These are phyloP conservation scores for Paraglomus brasilianum DNA, from an alignment of 192 early-diverging fungal genomes.

Conservation along the genomic window DNA sequence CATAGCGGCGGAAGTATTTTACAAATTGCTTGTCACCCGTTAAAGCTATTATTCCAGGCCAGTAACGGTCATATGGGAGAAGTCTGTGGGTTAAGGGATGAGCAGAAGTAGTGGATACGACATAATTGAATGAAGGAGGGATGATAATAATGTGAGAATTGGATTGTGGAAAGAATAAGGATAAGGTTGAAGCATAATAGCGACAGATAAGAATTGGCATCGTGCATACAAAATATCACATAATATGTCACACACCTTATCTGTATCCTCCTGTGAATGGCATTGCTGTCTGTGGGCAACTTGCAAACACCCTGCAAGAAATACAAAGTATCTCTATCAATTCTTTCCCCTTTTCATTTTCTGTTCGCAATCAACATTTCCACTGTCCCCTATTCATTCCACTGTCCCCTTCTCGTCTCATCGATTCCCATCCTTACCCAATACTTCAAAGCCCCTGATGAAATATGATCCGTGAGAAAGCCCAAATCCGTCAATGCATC, in stretches of 20 bases:
- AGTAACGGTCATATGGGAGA: conserved; percentile 25
- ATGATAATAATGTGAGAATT: too few species aligned
- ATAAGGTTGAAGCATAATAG: neutral
- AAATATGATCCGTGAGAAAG: conserved; percentile 30
- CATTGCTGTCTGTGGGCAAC: neutral
- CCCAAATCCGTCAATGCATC: neutral
- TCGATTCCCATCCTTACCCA: neutral
- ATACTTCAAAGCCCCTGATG: conserved; percentile 10
- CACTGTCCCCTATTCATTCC: neutral
- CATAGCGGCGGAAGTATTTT: neutral
- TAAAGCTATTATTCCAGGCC: conserved; percentile 6
- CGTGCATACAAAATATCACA: conserved; percentile 3
- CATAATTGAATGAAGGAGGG: too few species aligned
- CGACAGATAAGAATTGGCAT: conserved; percentile 1
- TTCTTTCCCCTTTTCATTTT: too few species aligned
- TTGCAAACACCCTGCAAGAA: neutral
- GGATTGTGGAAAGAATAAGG: neutral
- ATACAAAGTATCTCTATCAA: conserved; percentile 5
- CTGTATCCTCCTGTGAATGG: too few species aligned
- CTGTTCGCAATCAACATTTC: too few species aligned
- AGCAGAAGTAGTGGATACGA: too few species aligned
- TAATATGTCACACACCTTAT: conserved; percentile 7
- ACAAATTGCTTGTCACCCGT: conserved; percentile 27
- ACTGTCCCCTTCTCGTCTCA: neutral
- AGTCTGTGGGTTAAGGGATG: conserved; percentile 11